These are phyloP conservation scores for Lachancea meyersii DNA, from an alignment of 805 yeast species.

Conservation along the genomic window DNA sequence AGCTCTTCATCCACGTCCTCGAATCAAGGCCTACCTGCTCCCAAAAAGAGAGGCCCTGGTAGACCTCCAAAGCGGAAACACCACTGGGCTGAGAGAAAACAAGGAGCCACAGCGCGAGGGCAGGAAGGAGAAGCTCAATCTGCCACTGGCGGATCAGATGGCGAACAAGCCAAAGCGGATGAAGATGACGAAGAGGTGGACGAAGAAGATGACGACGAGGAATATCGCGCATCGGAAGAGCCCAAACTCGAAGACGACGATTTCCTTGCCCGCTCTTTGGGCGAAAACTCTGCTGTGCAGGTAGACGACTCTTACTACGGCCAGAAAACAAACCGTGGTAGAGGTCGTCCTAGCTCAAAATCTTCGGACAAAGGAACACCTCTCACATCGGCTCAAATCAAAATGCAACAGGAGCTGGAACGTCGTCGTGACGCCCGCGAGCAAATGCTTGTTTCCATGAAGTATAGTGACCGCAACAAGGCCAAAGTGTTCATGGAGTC, in stretches of 20 bases:
- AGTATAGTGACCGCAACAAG: slow-evolving; percentile 31
- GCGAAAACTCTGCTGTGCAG: slow-evolving; percentile 1
- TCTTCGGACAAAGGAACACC: slow-evolving; percentile 6
- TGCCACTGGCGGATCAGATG: neutral
- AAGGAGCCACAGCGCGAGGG: slow-evolving; percentile 2
- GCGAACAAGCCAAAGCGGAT: slow-evolving; percentile 1
- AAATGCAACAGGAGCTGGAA: slow-evolving; percentile 28
- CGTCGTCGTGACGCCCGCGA: slow-evolving; percentile 30
- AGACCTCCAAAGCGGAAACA: slow-evolving; percentile 29
- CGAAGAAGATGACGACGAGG: slow-evolving; percentile 9
- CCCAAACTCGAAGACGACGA: slow-evolving; percentile 5
- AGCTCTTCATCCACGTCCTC: slow-evolving; percentile 2
- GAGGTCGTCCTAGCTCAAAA: slow-evolving; percentile 8
- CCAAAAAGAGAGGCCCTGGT: slow-evolving; percentile 28
- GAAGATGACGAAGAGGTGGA: slow-evolving; percentile 3
- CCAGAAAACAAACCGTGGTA: slow-evolving; percentile 3
- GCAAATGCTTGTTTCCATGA: slow-evolving; percentile 31
- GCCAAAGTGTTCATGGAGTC: slow-evolving; percentile 32
- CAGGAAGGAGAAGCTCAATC: slow-evolving; percentile 1
- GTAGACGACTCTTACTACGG: slow-evolving; percentile 3
- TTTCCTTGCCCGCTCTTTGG: slow-evolving; percentile 2
- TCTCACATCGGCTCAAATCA: slow-evolving; percentile 5
- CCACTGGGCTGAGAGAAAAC: slow-evolving; percentile 8
- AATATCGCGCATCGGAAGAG: slow-evolving; percentile 1
- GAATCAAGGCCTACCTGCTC: slow-evolving; percentile 7